Base-by-base conservation (phyloP, 2,329 filamentous ascomycete genomes). In the Fusarium longipes region DNA sequence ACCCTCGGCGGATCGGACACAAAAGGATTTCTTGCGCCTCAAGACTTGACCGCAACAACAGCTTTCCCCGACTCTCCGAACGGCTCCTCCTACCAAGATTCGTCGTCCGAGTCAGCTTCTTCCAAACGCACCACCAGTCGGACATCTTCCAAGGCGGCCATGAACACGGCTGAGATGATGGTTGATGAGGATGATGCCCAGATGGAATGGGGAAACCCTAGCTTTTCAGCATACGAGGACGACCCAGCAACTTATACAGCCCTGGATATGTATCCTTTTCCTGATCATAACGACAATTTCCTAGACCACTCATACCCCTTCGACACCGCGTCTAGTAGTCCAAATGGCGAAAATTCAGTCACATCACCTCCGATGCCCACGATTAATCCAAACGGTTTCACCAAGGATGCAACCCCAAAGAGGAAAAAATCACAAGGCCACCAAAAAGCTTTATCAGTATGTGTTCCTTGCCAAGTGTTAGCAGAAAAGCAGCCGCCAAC, bases 261-360 rank as follows among this genome's bases (percentile, higher is more conserved):
- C 45, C 65, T 76, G 47, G 76, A 75, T 17, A 56, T 79, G 8
- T 78, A 77, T 49, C 70, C 58, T 33, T 78, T 79, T 55, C 60
- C 66, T 29, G 72, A 76, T n/a, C 68, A 76, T 18, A 75, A 77
- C 56, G 82, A 83, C 60, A 79, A 79, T 67, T 80, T 80, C 50
- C 82, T 84, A 79, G 79, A 83, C 51, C 78, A 79, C 43, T 78
- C 81, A 45, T 87, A 88, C 68, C 84, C 87, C 66, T 89, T 89
- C 71, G 83, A 85, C 17, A 87, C 85, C 68, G 83, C 84, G 10
- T 83, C 85, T 3, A 87, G 83, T 68, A 90, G 86, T 62, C 86
- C 87, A 15, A 71, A 65, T 32, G 66, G 57, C 15, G 73, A 65
- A 33, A 51, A 64, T 11, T 73, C 79, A 54, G 80, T 83, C 65